Evolutionary conservation across 345 rosid genomes (phyloP), one percentile per base, ranked within the genome.

Genomic region (Tarenaya hassleriana): DNA sequence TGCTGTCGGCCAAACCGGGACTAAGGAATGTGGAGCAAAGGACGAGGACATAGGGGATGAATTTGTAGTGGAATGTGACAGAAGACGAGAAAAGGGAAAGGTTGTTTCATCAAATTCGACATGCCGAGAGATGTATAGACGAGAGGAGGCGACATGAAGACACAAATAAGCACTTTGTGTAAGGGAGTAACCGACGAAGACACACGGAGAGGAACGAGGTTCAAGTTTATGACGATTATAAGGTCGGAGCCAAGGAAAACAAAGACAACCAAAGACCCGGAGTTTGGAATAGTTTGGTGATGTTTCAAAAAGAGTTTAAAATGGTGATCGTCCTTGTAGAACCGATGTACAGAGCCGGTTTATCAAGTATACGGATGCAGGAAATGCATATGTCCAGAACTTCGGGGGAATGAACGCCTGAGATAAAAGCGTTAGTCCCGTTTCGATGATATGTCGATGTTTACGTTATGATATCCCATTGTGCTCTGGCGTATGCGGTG

Each of bases 401-500:
- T 4, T 3, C 5, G 4, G 9, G 9, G 27, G 48, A 4, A 44
- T 17, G 1, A 21, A 44, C 12, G 48, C 48, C 1, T 5, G 5
- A 3, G 48, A 3, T 7, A 44, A 11, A 3, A 44, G 13, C n/a
- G n/a, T n/a, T n/a, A n/a, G n/a, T n/a, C n/a, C n/a, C n/a, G n/a
- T n/a, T n/a, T n/a, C n/a, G n/a, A 4, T 12, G 9, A 11, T 14
- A 21, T 1, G 20, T 21, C 5, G 48, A 14, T 44, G 21, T 11
- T 17, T 24, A 6, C 16, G 5, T 7, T 47, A 32, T 3, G 31
- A 47, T 9, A 47, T 7, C 13, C 51, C 51, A 24, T 47, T 47
- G 34, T 19, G 31, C n/a, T 47, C 31, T 4, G 34, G 51, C 10
- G 51, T 47, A 47, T 47, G 34, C 3, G 51, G 34, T 20, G 34